Percentiles rank a stretch among this genome's conserved stretches.
These are phyloP conservation scores for Avena eriantha DNA, from an alignment of 176 grass and related monocot species.

Conservation along the genomic window DNA sequence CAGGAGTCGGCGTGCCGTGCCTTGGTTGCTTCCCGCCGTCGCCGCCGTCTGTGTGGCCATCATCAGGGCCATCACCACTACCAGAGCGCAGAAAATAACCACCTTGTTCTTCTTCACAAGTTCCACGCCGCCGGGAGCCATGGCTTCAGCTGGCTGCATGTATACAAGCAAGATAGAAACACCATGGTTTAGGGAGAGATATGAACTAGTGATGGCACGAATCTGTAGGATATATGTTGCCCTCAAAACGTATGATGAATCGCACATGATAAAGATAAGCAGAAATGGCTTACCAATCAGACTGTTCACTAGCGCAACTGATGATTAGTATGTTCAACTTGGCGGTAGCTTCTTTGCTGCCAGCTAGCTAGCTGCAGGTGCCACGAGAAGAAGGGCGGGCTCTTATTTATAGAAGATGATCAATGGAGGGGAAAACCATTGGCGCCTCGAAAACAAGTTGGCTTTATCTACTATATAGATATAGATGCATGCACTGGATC, in stretches of 20 bases:
- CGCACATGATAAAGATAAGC: not conserved
- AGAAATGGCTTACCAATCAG: not conserved
- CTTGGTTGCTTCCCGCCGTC: not conserved
- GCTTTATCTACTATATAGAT: no score
- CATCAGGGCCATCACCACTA: not conserved
- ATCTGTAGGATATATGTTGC: not conserved
- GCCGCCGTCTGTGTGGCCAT: not conserved
- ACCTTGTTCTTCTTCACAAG: not conserved
- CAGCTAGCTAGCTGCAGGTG: no score
- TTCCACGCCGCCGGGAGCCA: not conserved
- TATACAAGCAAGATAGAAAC: not conserved
- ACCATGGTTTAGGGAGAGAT: not conserved
- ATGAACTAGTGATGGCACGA: not conserved
- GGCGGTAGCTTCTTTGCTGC: no score
- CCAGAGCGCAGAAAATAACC: slow-evolving; percentile 8
- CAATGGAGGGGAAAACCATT: no score
- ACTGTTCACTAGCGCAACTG: not conserved
- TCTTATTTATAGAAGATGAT: no score
- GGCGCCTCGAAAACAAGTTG: no score
- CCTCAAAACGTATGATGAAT: not conserved
- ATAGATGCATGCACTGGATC: no score
- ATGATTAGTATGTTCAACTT: no score
- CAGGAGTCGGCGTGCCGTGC: slow-evolving; percentile 8
- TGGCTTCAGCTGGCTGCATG: not conserved
- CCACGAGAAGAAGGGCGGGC: no score